Percentiles rank a stretch among this genome's conserved stretches.
Conservation (phyloP, 164 flowering plant genomes). For the Cinnamomum micranthum region DNA sequence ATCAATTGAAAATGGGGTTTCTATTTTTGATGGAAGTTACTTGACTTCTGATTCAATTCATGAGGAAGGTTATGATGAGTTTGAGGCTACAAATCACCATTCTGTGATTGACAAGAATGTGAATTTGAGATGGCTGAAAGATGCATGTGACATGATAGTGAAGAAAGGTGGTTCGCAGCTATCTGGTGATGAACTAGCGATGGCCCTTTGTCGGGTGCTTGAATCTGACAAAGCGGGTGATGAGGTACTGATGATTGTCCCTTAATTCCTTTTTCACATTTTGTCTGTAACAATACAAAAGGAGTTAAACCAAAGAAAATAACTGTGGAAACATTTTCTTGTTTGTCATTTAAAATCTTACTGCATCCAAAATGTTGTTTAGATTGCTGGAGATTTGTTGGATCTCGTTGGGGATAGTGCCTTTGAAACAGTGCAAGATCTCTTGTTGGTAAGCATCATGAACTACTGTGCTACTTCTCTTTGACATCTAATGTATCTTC, state of each 20-base stretch:
- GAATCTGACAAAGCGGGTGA: conserved; percentile 91
- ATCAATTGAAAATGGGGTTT: conserved; percentile 47
- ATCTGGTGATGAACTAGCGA: conserved; percentile 87
- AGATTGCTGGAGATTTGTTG: conserved; percentile 93
- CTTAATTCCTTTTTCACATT: not conserved
- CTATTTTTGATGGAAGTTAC: conserved; percentile 33
- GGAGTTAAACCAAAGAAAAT: not conserved
- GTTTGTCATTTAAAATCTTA: not conserved
- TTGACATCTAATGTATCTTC: not conserved
- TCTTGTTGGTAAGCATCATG: conserved; percentile 56
- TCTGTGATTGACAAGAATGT: conserved; percentile 28
- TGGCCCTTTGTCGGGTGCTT: conserved; percentile 92
- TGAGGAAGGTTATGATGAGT: conserved; percentile 25
- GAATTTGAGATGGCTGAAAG: conserved; percentile 80
- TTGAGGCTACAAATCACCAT: conserved; percentile 15
- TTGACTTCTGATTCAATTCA: conserved; percentile 25
- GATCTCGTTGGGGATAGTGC: conserved; percentile 93
- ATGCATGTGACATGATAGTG: conserved; percentile 70
- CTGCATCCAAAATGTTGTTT: conserved; percentile 9
- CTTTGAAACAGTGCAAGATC: conserved; percentile 89
- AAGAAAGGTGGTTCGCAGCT: conserved; percentile 67
- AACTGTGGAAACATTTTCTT: not conserved
- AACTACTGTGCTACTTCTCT: not conserved
- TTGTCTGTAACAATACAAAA: not conserved
- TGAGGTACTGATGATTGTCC: conserved; percentile 50